These are phyloP conservation scores for Isoetes taiwanensis DNA, from an alignment of 75 land plant genomes.

Conservation along the genomic window DNA sequence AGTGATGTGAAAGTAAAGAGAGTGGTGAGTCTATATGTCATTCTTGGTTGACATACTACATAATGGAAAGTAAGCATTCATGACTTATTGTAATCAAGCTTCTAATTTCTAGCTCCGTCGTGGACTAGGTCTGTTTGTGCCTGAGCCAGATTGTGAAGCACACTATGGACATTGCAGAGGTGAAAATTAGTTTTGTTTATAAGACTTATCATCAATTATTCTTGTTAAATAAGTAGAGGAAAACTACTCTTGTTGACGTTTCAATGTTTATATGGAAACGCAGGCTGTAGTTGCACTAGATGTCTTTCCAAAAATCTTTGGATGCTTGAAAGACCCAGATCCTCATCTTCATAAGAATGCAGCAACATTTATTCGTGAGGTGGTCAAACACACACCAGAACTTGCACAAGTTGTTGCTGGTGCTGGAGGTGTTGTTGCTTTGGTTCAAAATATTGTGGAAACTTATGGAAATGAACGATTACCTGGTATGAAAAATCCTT, in stretches of 20 bases:
- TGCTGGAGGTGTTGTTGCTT: constrained; percentile 17
- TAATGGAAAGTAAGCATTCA: neutral
- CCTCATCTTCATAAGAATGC: constrained; percentile 12
- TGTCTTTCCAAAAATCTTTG: constrained; percentile 21
- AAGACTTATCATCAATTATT: neutral
- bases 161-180: constrained; percentile 17
- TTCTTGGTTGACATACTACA: neutral
- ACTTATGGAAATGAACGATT: constrained; percentile 20
- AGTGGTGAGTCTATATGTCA: constrained; percentile 8
- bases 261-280: too few relatives aligned
- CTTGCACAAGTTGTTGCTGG: constrained; percentile 14
- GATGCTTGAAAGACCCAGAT: constrained; percentile 18
- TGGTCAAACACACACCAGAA: constrained; percentile 21
- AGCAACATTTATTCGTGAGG: constrained; percentile 21
- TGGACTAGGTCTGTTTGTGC: constrained; percentile 14
- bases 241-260: neutral
- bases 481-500: too few relatives aligned
- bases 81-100: neutral
- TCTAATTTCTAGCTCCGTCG: too few relatives aligned
- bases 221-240: neutral
- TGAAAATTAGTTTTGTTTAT: neutral
- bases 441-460: constrained; percentile 22
- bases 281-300: constrained; percentile 14
- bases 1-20: constrained; percentile 17
- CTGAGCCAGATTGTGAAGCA: constrained; percentile 20